Conservation (phyloP, 768 basidiomycete species). For the Tulasnella sp. region DNA sequence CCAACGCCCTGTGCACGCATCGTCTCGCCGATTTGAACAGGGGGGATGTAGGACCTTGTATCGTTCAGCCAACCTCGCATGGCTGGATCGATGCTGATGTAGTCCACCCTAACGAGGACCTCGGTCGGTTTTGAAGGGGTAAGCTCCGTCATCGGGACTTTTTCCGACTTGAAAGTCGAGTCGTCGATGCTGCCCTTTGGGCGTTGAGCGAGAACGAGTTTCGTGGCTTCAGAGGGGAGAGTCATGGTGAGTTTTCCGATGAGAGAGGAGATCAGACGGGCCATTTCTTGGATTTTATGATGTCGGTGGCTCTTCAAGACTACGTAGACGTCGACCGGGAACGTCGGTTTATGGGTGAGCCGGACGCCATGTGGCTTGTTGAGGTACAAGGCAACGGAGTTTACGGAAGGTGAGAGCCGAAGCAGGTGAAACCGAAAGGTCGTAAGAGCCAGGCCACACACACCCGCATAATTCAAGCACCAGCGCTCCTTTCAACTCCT, state of each 20-base stretch:
- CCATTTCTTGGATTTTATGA: not conserved
- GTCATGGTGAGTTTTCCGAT: conserved; percentile 7
- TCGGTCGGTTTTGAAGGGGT: conserved; percentile 24
- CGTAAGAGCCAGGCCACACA: not conserved
- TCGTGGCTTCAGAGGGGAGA: conserved; percentile 25
- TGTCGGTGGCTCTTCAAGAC: not conserved
- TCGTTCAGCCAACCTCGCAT: conserved; percentile 81
- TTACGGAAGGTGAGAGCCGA: not conserved
- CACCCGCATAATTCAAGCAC: not conserved
- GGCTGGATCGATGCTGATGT: conserved; percentile 77
- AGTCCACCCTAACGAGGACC: conserved; percentile 70
- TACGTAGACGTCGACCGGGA: not conserved
- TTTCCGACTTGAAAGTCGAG: conserved; percentile 58
- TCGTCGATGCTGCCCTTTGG: conserved; percentile 56
- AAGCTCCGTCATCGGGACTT: conserved; percentile 16
- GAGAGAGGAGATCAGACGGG: not conserved
- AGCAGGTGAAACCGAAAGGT: not conserved
- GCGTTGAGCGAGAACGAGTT: conserved; percentile 64
- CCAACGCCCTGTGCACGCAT: conserved; percentile 71
- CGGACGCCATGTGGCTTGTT: not conserved
- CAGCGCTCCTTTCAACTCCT: not conserved
- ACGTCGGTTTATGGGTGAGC: not conserved
- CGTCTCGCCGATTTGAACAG: conserved; percentile 54
- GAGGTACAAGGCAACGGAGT: not conserved
- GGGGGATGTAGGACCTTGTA: conserved; percentile 34